Base-by-base conservation (phyloP, 2,329 filamentous ascomycete genomes). In the Phaeomoniella chlamydospora region DNA sequence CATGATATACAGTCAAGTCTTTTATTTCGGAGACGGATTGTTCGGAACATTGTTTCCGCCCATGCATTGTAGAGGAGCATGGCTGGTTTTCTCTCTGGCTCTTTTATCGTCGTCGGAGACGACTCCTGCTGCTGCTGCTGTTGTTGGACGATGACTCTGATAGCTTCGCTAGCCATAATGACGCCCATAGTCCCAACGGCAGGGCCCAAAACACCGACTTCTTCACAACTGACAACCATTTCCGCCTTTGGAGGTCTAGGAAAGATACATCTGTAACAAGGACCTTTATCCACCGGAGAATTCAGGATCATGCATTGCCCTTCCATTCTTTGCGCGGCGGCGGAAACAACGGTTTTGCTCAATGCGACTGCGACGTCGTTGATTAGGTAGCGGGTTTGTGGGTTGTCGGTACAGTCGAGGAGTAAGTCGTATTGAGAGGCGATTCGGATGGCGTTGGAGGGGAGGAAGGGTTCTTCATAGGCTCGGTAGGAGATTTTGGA, bases 151-250 rank as follows among this genome's bases (percentile, higher is more conserved):
- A 94, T 67, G n/a, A 94, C 56, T 53, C 92, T 90, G 49, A 96
- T 77, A 0, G 84, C 77, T 58, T 96, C 86, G 2, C 93, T 64
- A 0, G 90, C 88, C 61, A 96, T 90, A 38, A 96, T 60, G 0
- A 94, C 77, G 5, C 90, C 90, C 84, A 98, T 94, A 1, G 77
- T 70, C 0, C 90, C 90, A 0, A 98, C 90, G 0, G 94, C 86
- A 0, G 90, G 87, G 0, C 90, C 90, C 1, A 98, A 50, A 5
- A 98, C 86, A 0, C 90, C 90, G 6, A 87, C 88, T 53, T 98
- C 90, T 29, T 87, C 85, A 50, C 90, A 98, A 40, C 79, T 85
- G 2, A 84, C 68, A 1, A 94, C 79, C 38, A 74, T 85, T 30
- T 82, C 81, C 0, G 83, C 73, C 0, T 88, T 86, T 0, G 90